Evolutionary conservation across 2,329 filamentous ascomycete genomes (phyloP).

Genomic region (Diplocarpon mali): DNA sequence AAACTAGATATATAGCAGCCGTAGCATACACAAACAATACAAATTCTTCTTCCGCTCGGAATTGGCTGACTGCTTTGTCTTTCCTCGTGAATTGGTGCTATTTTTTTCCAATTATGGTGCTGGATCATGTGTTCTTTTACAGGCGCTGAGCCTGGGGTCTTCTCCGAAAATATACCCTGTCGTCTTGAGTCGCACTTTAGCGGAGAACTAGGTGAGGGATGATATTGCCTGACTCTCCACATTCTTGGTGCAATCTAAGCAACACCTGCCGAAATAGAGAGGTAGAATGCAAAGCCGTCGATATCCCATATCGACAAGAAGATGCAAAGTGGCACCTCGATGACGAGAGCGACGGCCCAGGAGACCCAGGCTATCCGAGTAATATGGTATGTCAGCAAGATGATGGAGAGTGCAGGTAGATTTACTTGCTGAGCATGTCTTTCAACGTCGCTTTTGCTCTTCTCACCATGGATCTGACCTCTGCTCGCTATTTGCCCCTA

Average conservation of each 20-base stretch:
- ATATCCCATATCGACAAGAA: conserved; percentile 50
- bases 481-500: conserved; percentile 44
- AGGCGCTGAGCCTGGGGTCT: too few species aligned
- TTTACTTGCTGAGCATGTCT: conserved; percentile 27
- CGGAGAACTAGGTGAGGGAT: too few species aligned
- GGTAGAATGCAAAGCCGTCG: conserved; percentile 48
- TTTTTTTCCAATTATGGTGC: too few species aligned
- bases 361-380: conserved; percentile 42
- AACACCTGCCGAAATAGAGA: conserved; percentile 46
- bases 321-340: conserved; percentile 53
- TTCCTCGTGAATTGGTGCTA: too few species aligned
- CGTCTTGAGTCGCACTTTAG: too few species aligned
- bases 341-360: conserved; percentile 37
- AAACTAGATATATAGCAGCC: too few species aligned
- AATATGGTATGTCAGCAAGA: conserved; percentile 28
- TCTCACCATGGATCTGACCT: conserved; percentile 23
- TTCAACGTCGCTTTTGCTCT: conserved; percentile 25
- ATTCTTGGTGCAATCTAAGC: conserved; percentile 52
- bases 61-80: too few species aligned
- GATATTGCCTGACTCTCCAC: conserved; percentile 27
- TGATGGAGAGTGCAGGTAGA: too few species aligned
- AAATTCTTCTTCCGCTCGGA: too few species aligned
- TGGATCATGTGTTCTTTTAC: too few species aligned
- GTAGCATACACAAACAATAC: too few species aligned
- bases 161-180: too few species aligned